Base-by-base conservation (phyloP, 176 grass and related monocot species). In the Cenchrus fungigraminus region DNA sequence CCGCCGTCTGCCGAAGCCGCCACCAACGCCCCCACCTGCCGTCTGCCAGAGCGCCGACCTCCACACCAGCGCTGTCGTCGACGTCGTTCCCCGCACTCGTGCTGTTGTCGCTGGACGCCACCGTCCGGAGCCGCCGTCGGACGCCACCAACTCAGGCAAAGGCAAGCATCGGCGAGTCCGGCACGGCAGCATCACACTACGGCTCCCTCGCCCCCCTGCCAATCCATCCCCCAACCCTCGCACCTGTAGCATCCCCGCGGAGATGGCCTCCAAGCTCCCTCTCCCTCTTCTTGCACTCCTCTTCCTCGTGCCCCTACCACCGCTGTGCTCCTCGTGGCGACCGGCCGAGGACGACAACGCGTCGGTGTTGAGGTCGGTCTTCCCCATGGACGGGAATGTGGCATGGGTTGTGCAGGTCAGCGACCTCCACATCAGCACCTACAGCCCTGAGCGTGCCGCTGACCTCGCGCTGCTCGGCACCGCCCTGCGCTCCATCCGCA, bases 321-420 rank as follows among this genome's bases (percentile, higher is more conserved):
- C 10, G 13, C 61, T 67, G 45, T 78, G 40, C 66, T 29, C 60
- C 73, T 83, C 71, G 25, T 45, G 31, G 79, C 70, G 1, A 9
- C n/a, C 46, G 82, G 81, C 52, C 59, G 84, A 12, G 25, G 83
- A 53, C 20, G 76, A 74, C 43, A 79, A 79, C 44, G 75, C 77
- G 32, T 34, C 70, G 74, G 87, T 93, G 76, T 78, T 76, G 73
- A 88, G 92, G 83, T 88, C 87, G 56, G 88, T 69, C 5, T 95
- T 98, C 87, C 68, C 85, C 83, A 87, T 98, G 61, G 89, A 95
- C 9, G 93, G 82, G 13, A 85, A 98, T 67, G 93, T 98, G 31
- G 89, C 87, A 9, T 98, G 95, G 93, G 80, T 92, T 78, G 84
- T 98, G 74, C 95, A 98, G 83, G 85, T 95, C 46, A 91, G 88